Evolutionary conservation across 1,284 basidiomycete species (phyloP).

Genomic region (Pseudozyma pruni): DNA sequence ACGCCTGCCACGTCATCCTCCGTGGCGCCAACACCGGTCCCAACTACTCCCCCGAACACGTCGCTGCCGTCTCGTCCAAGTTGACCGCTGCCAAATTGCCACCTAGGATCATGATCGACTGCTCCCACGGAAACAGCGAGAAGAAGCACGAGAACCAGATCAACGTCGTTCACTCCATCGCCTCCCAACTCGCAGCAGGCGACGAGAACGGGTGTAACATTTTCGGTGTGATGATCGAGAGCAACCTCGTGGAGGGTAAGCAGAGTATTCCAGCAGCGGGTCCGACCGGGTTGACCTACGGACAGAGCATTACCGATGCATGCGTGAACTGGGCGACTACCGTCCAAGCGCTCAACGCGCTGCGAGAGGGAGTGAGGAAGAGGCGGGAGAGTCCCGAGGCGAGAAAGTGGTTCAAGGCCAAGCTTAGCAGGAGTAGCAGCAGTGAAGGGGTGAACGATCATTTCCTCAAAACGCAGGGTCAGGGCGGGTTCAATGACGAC

Average conservation of each 20-base stretch:
- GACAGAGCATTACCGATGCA: constrained; percentile 64
- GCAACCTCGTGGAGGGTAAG: constrained; percentile 78
- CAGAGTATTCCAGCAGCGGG: constrained; percentile 60
- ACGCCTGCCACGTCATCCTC: constrained; percentile 66
- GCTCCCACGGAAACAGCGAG: constrained; percentile 79
- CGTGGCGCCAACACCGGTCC: constrained; percentile 66
- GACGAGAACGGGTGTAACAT: constrained; percentile 72
- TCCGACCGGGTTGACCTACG: constrained; percentile 55
- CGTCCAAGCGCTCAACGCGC: constrained; percentile 53
- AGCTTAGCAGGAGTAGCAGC: constrained; percentile 18
- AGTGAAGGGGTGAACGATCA: constrained; percentile 45
- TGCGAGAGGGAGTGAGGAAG: constrained; percentile 52
- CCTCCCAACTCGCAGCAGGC: constrained; percentile 66
- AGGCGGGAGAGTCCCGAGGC: constrained; percentile 37
- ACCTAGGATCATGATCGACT: constrained; percentile 74
- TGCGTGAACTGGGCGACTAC: constrained; percentile 65
- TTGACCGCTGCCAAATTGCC: constrained; percentile 52
- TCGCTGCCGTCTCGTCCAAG: constrained; percentile 45
- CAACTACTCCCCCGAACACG: constrained; percentile 61
- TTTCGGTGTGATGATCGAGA: constrained; percentile 98
- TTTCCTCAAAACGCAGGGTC: constrained; percentile 14
- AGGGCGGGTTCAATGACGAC: constrained; percentile 53
- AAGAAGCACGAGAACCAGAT: constrained; percentile 75
- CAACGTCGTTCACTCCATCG: constrained; percentile 71
- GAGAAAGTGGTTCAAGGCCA: constrained; percentile 31